Evolutionary conservation across 352 stramenopile species (phyloP), one percentile per base, ranked within the genome.

Genomic region (Phytophthora idaei): DNA sequence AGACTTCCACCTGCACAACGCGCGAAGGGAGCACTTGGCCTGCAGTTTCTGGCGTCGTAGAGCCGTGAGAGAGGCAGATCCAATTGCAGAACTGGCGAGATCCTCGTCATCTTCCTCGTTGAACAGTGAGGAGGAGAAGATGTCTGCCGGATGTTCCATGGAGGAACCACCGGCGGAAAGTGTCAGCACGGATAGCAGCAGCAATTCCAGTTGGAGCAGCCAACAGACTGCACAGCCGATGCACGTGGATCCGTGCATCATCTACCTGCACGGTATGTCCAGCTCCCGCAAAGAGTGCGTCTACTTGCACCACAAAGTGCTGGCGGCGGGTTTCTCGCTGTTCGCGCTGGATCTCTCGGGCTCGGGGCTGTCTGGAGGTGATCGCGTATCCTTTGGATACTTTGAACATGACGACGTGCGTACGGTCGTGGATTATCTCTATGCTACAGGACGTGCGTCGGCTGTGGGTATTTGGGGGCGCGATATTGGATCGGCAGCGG

Each of bases 191-290:
- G 64, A 74, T 50, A 67, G 69, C 49, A 79, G 67, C 45, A 76
- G 73, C 55, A 49, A 64, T 53, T 71, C 66, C 15, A 65, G 46
- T 47, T 63, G 56, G n/a, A 67, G 41, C 36, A 67, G 41, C 37
- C 31, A 67, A 29, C 39, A 50, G 34, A 39, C 51, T 21, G n/a
- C 21, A 2, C 8, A 47, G 5, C 25, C 2, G 1, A 17, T 36
- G 11, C 28, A 32, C 5, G 59, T 72, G 5, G 51, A 68, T 15
- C 83, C 85, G 27, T 94, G 85, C 41, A 80, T 94, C 29, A 49
- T 94, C 14, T 94, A 92, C 58, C 68, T 94, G 36, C 85, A 94
- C 56, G 85, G 85, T 21, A 83, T 94, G 75, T 94, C 85, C 27
- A 90, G 81, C 17, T 94, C 85, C 1, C 71, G 85, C 1, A 87